phyloP scores from a whole-genome alignment of 2,329 filamentous ascomycete species.

The Hypoxylon sp. region DNA sequence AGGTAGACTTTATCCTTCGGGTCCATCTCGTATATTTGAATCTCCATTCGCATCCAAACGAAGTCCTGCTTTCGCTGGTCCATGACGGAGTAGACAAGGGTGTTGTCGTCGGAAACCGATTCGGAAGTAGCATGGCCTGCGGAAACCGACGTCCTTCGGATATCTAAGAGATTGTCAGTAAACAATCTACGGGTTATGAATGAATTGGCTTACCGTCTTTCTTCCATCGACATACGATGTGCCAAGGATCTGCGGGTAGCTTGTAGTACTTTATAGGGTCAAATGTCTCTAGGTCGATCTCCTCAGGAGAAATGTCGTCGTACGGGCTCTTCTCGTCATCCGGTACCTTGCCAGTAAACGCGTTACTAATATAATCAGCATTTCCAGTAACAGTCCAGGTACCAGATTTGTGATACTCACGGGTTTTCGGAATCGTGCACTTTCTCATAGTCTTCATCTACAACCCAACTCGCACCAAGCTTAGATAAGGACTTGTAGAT shows the following conservation, averaged over 20 bases:
- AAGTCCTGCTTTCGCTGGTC: slow-evolving; percentile 69
- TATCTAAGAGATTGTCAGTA: slow-evolving; percentile 56
- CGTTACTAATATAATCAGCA: slow-evolving; percentile 38
- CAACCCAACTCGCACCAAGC: slow-evolving; percentile 89
- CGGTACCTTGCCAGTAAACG: slow-evolving; percentile 21
- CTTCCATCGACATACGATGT: slow-evolving; percentile 89
- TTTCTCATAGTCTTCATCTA: slow-evolving; percentile 69
- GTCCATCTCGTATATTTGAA: slow-evolving; percentile 96
- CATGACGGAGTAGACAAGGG: slow-evolving; percentile 56
- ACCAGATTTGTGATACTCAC: slow-evolving; percentile 44
- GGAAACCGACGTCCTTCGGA: slow-evolving; percentile 52
- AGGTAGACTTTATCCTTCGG: slow-evolving; percentile 80
- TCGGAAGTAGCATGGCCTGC: slow-evolving; percentile 47
- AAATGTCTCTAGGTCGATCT: slow-evolving; percentile 53
- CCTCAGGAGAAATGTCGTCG: slow-evolving; percentile 45
- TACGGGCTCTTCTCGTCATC: slow-evolving; percentile 46
- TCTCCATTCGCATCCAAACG: slow-evolving; percentile 94
- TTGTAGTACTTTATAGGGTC: slow-evolving; percentile 75
- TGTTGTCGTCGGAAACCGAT: slow-evolving; percentile 57
- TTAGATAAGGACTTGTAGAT: slow-evolving; percentile 93
- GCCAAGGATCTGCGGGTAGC: slow-evolving; percentile 94
- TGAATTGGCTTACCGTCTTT: slow-evolving; percentile 78
- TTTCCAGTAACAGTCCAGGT: not conserved
- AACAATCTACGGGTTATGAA: slow-evolving; percentile 58
- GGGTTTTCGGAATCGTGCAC: slow-evolving; percentile 58